Percentiles rank a stretch among this genome's conserved stretches.
phyloP scores from a whole-genome alignment of 2,329 filamentous ascomycete species.

The Fusarium napiforme region DNA sequence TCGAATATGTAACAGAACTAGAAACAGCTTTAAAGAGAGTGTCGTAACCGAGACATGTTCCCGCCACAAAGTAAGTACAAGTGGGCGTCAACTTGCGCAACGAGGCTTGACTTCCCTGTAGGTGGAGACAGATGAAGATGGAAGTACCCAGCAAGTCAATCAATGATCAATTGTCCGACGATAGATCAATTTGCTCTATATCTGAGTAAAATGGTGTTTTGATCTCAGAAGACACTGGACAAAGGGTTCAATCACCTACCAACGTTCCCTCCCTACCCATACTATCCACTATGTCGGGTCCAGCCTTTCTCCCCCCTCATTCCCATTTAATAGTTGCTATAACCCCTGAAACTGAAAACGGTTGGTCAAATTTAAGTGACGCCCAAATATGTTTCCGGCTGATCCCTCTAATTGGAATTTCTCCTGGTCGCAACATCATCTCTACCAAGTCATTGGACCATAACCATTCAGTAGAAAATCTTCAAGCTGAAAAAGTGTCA shows the following conservation, averaged over 20 bases:
- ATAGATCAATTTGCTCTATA: neutral
- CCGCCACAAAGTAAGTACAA: constrained; percentile 38
- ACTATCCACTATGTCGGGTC: constrained; percentile 23
- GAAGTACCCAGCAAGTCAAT: neutral
- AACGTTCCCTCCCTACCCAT: neutral
- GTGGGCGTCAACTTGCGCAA: constrained; percentile 19
- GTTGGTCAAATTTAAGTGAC: neutral
- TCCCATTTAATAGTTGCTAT: neutral
- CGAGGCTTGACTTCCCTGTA: constrained; percentile 12
- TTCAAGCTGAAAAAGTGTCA: constrained; percentile 12
- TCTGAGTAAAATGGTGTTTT: neutral
- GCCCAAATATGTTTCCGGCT: neutral
- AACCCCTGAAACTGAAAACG: constrained; percentile 25
- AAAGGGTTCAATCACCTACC: constrained; percentile 10
- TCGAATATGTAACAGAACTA: constrained; percentile 9
- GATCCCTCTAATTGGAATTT: neutral
- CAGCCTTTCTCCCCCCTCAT: neutral
- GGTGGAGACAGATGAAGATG: neutral
- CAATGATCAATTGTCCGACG: neutral
- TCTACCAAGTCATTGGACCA: constrained; percentile 9
- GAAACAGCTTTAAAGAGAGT: constrained; percentile 35
- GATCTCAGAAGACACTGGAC: neutral
- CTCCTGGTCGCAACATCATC: neutral
- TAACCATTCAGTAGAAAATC: neutral
- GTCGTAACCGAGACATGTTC: constrained; percentile 54